These are phyloP conservation scores for Apocynum venetum DNA, from an alignment of 257 asterid genomes.

Conservation along the genomic window DNA sequence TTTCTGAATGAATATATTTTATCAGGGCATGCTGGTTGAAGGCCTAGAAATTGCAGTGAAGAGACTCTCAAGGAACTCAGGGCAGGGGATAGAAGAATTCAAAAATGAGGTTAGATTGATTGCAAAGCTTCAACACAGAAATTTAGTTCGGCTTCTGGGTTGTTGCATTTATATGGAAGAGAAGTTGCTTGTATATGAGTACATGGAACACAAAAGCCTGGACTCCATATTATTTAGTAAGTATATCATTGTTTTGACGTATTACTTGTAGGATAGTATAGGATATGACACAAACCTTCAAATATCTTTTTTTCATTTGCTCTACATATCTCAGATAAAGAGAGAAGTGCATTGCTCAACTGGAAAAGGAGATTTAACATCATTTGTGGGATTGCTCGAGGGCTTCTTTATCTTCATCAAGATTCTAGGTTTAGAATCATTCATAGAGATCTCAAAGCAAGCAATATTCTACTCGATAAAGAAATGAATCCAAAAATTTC, in stretches of 20 bases:
- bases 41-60: conserved; percentile 46
- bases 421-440: conserved; percentile 46
- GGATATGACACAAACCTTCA: background rate
- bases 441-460: conserved; percentile 49
- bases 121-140: conserved; percentile 44
- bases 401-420: conserved; percentile 46
- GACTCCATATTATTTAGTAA: conserved; percentile 43
- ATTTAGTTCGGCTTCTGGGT: conserved; percentile 41
- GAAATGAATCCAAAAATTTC: conserved; percentile 54
- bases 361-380: conserved; percentile 40
- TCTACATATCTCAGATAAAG: conserved; percentile 19
- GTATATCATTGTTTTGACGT: background rate
- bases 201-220: conserved; percentile 39
- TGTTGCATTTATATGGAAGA: conserved; percentile 39
- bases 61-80: conserved; percentile 43
- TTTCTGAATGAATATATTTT: background rate
- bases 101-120: conserved; percentile 41
- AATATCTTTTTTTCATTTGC: background rate
- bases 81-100: conserved; percentile 45
- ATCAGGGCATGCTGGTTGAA: conserved; percentile 37
- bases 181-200: conserved; percentile 39
- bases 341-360: conserved; percentile 24
- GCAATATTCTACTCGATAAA: conserved; percentile 45
- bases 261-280: background rate
- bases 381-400: conserved; percentile 45